phyloP scores from a whole-genome alignment of 257 asterid species.

The Gentiana macrophylla region DNA sequence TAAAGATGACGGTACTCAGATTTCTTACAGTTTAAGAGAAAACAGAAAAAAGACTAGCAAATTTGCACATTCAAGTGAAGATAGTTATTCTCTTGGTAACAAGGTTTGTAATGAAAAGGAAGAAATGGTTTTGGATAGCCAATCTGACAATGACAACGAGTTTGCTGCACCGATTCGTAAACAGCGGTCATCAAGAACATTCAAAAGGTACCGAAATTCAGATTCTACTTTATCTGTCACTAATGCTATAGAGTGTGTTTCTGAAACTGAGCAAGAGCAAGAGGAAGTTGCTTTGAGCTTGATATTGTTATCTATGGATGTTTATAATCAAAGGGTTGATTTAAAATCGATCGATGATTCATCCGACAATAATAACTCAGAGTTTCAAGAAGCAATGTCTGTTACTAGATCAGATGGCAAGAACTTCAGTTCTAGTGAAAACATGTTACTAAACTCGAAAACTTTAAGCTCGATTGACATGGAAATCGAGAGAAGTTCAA shows the following conservation, averaged over 20 bases:
- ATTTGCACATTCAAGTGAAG: slow-evolving; percentile 16
- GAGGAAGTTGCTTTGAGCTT: slow-evolving; percentile 83
- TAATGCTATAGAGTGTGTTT: slow-evolving; percentile 17
- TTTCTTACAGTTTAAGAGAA: slow-evolving; percentile 17
- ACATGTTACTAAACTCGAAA: slow-evolving; percentile 10
- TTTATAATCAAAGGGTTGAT: slow-evolving; percentile 21
- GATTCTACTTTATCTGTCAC: not conserved
- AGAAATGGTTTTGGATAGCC: slow-evolving; percentile 29
- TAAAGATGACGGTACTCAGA: slow-evolving; percentile 1
- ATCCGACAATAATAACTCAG: slow-evolving; percentile 29
- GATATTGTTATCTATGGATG: slow-evolving; percentile 62
- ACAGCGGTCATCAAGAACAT: slow-evolving; percentile 59
- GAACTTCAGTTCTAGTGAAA: slow-evolving; percentile 4
- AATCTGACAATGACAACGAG: slow-evolving; percentile 43
- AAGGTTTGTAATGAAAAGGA: slow-evolving; percentile 47
- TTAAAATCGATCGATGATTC: slow-evolving; percentile 25
- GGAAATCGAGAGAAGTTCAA: slow-evolving; percentile 6
- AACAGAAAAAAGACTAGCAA: slow-evolving; percentile 28
- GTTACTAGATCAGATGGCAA: slow-evolving; percentile 1
- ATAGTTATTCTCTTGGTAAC: slow-evolving; percentile 22
- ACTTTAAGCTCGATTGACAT: not conserved
- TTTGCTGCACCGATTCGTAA: slow-evolving; percentile 24
- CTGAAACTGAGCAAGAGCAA: slow-evolving; percentile 50
- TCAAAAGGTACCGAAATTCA: slow-evolving; percentile 48
- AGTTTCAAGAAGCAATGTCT: not conserved